phyloP scores from a whole-genome alignment of 2,329 filamentous ascomycete species.

The Alternaria angustiovoidea region DNA sequence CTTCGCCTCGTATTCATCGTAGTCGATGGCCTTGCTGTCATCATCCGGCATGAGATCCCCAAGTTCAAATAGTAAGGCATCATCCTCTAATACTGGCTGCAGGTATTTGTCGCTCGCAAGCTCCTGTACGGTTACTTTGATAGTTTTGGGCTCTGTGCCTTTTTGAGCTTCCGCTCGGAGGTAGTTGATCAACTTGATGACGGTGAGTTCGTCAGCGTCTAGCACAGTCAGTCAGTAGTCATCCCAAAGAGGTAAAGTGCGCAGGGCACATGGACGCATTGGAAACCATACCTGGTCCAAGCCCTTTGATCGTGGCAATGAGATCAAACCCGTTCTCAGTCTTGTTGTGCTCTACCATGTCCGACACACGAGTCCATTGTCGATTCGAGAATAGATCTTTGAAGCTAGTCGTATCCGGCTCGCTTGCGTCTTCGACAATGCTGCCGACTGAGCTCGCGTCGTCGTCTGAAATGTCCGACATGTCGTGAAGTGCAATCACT shows the following conservation, averaged over 20 bases:
- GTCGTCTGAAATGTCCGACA: slow-evolving; percentile 42
- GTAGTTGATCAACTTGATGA: slow-evolving; percentile 57
- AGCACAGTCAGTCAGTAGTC: slow-evolving; percentile 21
- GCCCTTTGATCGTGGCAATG: slow-evolving; percentile 34
- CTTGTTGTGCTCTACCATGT: slow-evolving; percentile 41
- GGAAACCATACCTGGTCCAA: slow-evolving; percentile 37
- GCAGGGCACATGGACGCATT: not conserved
- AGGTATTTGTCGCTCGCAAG: slow-evolving; percentile 82
- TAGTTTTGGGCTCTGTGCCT: slow-evolving; percentile 52
- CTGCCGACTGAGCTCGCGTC: slow-evolving; percentile 45
- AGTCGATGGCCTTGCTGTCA: slow-evolving; percentile 40
- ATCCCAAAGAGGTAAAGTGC: slow-evolving; percentile 26
- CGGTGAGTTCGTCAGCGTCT: slow-evolving; percentile 45
- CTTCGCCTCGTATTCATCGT: slow-evolving; percentile 49
- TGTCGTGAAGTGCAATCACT: slow-evolving; percentile 1
- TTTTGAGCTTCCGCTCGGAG: slow-evolving; percentile 54
- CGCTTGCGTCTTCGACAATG: slow-evolving; percentile 47
- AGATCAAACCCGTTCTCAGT: slow-evolving; percentile 41
- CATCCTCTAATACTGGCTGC: slow-evolving; percentile 85
- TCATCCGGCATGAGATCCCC: slow-evolving; percentile 70
- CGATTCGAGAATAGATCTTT: slow-evolving; percentile 48
- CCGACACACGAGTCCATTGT: slow-evolving; percentile 37
- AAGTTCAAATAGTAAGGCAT: slow-evolving; percentile 85
- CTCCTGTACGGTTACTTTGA: slow-evolving; percentile 65
- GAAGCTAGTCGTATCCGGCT: slow-evolving; percentile 47